A percentile compares a stretch with the other conserved stretches of the same genome.
Evolutionary conservation across 1,284 basidiomycete genomes (phyloP).

Genomic region (Cryptococcus hybrid): DNA sequence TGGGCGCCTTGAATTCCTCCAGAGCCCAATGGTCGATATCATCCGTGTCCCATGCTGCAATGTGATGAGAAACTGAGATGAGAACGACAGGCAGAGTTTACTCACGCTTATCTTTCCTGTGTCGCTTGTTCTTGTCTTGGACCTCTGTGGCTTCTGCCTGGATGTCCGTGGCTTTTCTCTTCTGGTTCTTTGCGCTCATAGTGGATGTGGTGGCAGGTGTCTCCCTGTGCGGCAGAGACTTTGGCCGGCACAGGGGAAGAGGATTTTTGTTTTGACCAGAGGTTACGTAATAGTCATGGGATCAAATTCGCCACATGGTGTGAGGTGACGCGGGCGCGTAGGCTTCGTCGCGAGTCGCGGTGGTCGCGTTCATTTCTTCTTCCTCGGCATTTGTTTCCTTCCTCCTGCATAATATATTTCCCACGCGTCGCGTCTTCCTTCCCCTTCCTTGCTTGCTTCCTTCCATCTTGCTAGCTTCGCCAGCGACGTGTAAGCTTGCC

Average conservation of each 20-base stretch:
- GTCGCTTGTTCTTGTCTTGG: slow-evolving; percentile 78
- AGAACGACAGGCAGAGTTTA: slow-evolving; percentile 2
- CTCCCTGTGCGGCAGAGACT: no score
- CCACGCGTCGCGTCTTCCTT: not conserved
- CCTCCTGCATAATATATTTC: not conserved
- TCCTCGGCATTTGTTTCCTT: not conserved
- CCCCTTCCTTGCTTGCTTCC: no score
- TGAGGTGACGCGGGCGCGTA: no score
- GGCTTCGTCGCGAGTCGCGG: not conserved
- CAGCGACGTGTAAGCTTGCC: no score
- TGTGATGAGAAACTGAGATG: not conserved
- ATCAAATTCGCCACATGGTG: not conserved
- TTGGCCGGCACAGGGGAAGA: no score
- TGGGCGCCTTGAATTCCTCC: slow-evolving; percentile 70
- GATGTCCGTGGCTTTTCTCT: slow-evolving; percentile 19
- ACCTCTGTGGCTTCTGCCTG: slow-evolving; percentile 20
- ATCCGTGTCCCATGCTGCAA: slow-evolving; percentile 93
- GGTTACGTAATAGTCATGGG: slow-evolving; percentile 1
- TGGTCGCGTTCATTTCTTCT: not conserved
- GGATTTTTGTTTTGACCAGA: not conserved
- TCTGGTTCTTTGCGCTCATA: slow-evolving; percentile 31
- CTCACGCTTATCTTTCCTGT: slow-evolving; percentile 88
- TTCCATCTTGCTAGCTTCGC: no score
- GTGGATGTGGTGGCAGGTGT: not conserved
- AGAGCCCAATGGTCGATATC: slow-evolving; percentile 99